A percentile compares a stretch with the other conserved stretches of the same genome.
These are phyloP conservation scores for Bolboschoenus planiculmis DNA, from an alignment of 176 grass and related monocot genomes.

Conservation along the genomic window DNA sequence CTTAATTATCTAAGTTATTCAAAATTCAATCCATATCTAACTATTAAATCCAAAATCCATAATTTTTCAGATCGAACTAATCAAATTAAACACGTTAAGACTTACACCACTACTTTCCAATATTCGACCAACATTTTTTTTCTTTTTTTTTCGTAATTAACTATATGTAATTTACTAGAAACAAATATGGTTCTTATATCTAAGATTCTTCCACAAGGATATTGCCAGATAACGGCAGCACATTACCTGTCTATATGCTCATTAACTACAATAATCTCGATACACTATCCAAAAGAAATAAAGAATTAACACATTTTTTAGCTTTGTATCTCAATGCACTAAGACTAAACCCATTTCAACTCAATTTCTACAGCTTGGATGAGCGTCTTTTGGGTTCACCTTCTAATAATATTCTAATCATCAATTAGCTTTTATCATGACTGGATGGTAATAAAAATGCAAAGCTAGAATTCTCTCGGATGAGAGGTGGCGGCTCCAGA, in stretches of 20 bases:
- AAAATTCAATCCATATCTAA: too few species aligned
- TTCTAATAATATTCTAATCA: not conserved
- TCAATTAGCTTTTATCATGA: constrained; percentile 8
- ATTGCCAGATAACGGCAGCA: not conserved
- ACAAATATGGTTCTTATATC: not conserved
- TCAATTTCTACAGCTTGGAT: not conserved
- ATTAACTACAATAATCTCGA: not conserved
- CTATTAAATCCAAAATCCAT: too few species aligned
- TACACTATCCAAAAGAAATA: not conserved
- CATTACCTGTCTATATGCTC: constrained; percentile 1
- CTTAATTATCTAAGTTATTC: too few species aligned
- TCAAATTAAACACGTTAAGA: not conserved
- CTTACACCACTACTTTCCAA: not conserved
- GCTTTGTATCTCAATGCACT: not conserved
- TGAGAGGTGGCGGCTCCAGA: constrained; percentile 36
- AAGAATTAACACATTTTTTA: not conserved
- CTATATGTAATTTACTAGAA: not conserved
- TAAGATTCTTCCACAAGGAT: constrained; percentile 6
- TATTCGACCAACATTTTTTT: not conserved
- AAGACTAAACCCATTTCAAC: not conserved
- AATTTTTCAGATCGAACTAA: too few species aligned
- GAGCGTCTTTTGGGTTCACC: not conserved
- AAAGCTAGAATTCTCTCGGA: constrained; percentile 45
- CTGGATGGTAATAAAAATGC: constrained; percentile 32
- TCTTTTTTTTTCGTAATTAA: not conserved